phyloP scores from a whole-genome alignment of 2,329 filamentous ascomycete genomes.

The Fusarium veterinarium region DNA sequence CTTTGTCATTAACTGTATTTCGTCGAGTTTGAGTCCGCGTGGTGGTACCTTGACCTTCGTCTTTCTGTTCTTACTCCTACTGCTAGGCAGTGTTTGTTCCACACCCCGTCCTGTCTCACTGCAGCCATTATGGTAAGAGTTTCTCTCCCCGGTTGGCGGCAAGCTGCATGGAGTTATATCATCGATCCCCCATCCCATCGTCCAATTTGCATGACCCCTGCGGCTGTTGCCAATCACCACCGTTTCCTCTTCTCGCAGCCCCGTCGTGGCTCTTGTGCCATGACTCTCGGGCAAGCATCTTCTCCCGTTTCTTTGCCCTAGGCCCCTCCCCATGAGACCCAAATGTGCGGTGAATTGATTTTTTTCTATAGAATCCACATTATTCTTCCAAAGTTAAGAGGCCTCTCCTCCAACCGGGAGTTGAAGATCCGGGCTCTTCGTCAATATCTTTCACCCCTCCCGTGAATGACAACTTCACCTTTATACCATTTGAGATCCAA shows the following conservation, averaged over 20 bases:
- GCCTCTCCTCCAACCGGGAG: slow-evolving; percentile 42
- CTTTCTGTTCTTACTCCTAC: slow-evolving; percentile 41
- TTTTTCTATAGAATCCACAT: slow-evolving; percentile 48
- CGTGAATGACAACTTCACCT: slow-evolving; percentile 40
- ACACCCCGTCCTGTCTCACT: slow-evolving; percentile 51
- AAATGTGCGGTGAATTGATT: slow-evolving; percentile 56
- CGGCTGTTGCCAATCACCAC: slow-evolving; percentile 43
- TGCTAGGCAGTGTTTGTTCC: slow-evolving; percentile 44
- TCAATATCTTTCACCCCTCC: slow-evolving; percentile 35
- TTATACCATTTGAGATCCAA: slow-evolving; percentile 43
- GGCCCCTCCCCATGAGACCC: slow-evolving; percentile 37
- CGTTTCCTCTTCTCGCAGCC: slow-evolving; percentile 40
- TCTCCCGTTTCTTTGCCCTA: slow-evolving; percentile 44
- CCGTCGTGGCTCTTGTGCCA: slow-evolving; percentile 44
- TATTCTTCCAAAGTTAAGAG: slow-evolving; percentile 46
- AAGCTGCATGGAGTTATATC: slow-evolving; percentile 60
- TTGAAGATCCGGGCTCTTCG: slow-evolving; percentile 39
- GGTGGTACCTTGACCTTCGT: slow-evolving; percentile 52
- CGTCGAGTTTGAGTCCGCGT: slow-evolving; percentile 51
- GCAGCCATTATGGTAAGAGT: slow-evolving; percentile 63
- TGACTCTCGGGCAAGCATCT: slow-evolving; percentile 45
- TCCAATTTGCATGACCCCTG: slow-evolving; percentile 43
- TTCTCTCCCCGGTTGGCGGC: slow-evolving; percentile 54
- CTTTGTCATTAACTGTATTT: slow-evolving; percentile 51
- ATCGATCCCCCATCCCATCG: slow-evolving; percentile 50